Conservation (phyloP, 202 grass and related monocot genomes). For the Dendrocalamus latiflorus region DNA sequence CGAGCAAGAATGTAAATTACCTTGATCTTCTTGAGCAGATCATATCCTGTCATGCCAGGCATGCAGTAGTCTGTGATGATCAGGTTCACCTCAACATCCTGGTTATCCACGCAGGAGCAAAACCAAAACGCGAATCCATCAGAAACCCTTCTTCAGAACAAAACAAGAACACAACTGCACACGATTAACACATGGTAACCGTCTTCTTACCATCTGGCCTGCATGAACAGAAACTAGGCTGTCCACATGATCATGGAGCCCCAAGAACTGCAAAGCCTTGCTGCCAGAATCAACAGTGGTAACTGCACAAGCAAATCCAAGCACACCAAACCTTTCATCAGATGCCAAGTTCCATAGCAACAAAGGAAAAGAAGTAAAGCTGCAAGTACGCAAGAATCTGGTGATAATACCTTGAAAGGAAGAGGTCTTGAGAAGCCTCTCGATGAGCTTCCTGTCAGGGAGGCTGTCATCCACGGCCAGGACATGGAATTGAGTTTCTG, state of each 20-base stretch:
- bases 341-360: neutral
- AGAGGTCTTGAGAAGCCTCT: constrained; percentile 90
- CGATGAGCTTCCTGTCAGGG: constrained; percentile 89
- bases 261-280: constrained; percentile 81
- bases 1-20: constrained; percentile 3
- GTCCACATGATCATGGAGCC: constrained; percentile 40
- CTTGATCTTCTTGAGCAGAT: constrained; percentile 87
- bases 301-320: constrained; percentile 33
- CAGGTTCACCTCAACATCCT: constrained; percentile 81
- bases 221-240: constrained; percentile 25
- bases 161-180: neutral
- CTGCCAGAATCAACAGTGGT: constrained; percentile 86
- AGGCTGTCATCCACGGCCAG: constrained; percentile 92
- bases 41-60: constrained; percentile 93
- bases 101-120: constrained; percentile 14
- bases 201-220: constrained; percentile 47
- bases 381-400: neutral
- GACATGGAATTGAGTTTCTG: constrained; percentile 66
- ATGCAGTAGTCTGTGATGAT: constrained; percentile 98
- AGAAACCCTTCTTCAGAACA: constrained; percentile 10
- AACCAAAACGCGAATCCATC: neutral
- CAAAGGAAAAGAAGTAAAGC: neutral
- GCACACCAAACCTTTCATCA: neutral
- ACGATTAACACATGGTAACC: neutral
- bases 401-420: constrained; percentile 58